phyloP scores from a whole-genome alignment of 148 eudicot species.

The Nyssa sinensis region DNA sequence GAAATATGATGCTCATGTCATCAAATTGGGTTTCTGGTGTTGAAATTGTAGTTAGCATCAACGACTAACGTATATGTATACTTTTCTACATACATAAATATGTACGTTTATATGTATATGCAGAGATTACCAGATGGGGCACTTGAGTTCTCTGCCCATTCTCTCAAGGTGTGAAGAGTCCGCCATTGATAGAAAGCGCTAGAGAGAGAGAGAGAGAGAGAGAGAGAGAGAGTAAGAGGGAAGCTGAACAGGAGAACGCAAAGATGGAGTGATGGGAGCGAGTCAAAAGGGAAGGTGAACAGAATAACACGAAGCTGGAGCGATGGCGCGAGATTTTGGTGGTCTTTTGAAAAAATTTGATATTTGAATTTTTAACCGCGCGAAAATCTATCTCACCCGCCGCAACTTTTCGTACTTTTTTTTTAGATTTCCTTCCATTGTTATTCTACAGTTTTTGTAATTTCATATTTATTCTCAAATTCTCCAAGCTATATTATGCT shows the following conservation, averaged over 20 bases:
- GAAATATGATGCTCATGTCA: too few relatives aligned
- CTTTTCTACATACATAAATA: too few relatives aligned
- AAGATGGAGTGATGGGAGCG: not conserved
- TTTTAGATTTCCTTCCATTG: too few relatives aligned
- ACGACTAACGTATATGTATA: not conserved
- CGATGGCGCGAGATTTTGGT: not conserved
- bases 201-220: not conserved
- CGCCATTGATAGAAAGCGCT: constrained; percentile 36
- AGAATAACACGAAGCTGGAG: too few relatives aligned
- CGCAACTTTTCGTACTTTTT: not conserved
- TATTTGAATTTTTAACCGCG: not conserved
- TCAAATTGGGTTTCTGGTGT: too few relatives aligned
- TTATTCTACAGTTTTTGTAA: too few relatives aligned
- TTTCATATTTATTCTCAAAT: too few relatives aligned
- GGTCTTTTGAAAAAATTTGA: not conserved
- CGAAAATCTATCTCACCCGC: not conserved
- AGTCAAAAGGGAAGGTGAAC: constrained; percentile 1
- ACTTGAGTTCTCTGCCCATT: constrained; percentile 85
- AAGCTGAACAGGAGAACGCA: not conserved
- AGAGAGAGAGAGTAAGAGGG: not conserved
- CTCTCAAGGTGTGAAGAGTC: constrained; percentile 54
- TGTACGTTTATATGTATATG: not conserved
- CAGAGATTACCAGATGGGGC: constrained; percentile 71
- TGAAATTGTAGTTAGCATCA: not conserved
- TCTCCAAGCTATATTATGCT: too few relatives aligned